Conservation (phyloP, 306 rosid genomes). For the Vicia faba region DNA sequence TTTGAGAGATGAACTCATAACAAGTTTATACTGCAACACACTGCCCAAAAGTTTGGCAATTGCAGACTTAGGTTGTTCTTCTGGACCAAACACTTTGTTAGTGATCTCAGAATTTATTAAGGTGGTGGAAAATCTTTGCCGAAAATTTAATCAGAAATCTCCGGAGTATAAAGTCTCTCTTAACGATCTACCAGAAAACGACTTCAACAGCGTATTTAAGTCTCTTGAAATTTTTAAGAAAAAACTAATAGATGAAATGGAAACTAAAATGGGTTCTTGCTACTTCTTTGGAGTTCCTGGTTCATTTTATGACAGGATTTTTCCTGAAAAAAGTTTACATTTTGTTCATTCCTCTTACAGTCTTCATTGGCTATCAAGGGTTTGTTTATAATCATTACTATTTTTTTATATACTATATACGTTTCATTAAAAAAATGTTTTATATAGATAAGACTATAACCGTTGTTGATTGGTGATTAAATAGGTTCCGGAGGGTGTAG, state of each 20-base stretch:
- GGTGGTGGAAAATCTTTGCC: constrained; percentile 40
- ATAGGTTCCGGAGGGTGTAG: constrained; percentile 54
- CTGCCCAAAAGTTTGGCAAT: constrained; percentile 39
- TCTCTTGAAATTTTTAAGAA: constrained; percentile 44
- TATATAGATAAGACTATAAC: neutral
- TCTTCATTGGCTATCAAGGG: constrained; percentile 62
- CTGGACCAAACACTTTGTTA: constrained; percentile 58
- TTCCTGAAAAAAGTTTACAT: constrained; percentile 38
- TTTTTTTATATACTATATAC: neutral
- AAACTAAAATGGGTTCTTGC: constrained; percentile 38
- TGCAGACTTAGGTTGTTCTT: constrained; percentile 69
- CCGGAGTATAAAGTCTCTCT: constrained; percentile 46
- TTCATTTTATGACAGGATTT: constrained; percentile 59
- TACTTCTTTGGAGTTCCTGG: constrained; percentile 54
- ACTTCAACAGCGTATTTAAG: constrained; percentile 54
- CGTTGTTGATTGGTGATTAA: neutral
- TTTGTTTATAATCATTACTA: too few relatives aligned
- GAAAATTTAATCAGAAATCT: constrained; percentile 28
- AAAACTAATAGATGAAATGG: constrained; percentile 30
- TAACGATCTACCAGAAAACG: constrained; percentile 53
- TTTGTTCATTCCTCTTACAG: constrained; percentile 59
- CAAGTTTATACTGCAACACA: constrained; percentile 16
- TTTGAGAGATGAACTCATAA: constrained; percentile 49
- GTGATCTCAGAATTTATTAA: constrained; percentile 43
- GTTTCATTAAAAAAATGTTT: neutral